A percentile compares a stretch with the other conserved stretches of the same genome.
Evolutionary conservation across 306 rosid genomes (phyloP).

Genomic region (Calophaca sinica): DNA sequence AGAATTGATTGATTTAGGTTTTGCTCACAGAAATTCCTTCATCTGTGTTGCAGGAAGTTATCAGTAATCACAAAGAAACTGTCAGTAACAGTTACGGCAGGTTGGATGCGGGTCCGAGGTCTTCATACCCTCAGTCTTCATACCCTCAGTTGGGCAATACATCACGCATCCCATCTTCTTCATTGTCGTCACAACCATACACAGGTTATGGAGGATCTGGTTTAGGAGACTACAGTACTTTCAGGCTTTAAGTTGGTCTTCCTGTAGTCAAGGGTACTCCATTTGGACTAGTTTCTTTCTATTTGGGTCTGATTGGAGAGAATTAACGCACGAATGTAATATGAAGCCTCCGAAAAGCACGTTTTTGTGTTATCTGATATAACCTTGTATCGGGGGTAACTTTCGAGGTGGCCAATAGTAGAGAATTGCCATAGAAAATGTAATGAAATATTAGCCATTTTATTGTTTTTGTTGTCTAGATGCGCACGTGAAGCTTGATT

Average conservation of each 20-base stretch:
- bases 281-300: slow-evolving; percentile 42
- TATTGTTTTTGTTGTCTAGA: slow-evolving; percentile 27
- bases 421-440: slow-evolving; percentile 49
- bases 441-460: slow-evolving; percentile 50
- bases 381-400: slow-evolving; percentile 37
- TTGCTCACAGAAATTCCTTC: slow-evolving; percentile 33
- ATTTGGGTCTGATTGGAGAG: slow-evolving; percentile 49
- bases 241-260: slow-evolving; percentile 66
- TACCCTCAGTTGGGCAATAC: slow-evolving; percentile 70
- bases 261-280: slow-evolving; percentile 44
- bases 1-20: slow-evolving; percentile 25
- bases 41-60: slow-evolving; percentile 67
- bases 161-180: slow-evolving; percentile 65
- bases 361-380: slow-evolving; percentile 27
- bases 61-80: slow-evolving; percentile 71
- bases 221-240: slow-evolving; percentile 74
- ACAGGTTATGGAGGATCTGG: slow-evolving; percentile 75
- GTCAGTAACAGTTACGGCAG: slow-evolving; percentile 62
- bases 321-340: slow-evolving; percentile 41
- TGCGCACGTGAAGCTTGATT: slow-evolving; percentile 36
- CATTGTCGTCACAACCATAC: slow-evolving; percentile 70
- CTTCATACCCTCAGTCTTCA: slow-evolving; percentile 51
- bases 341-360: slow-evolving; percentile 45
- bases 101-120: slow-evolving; percentile 56
- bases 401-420: slow-evolving; percentile 50